Percentiles rank a stretch among this genome's conserved stretches.
Conservation (phyloP, 768 basidiomycete genomes). For the Tulasnella sp. region DNA sequence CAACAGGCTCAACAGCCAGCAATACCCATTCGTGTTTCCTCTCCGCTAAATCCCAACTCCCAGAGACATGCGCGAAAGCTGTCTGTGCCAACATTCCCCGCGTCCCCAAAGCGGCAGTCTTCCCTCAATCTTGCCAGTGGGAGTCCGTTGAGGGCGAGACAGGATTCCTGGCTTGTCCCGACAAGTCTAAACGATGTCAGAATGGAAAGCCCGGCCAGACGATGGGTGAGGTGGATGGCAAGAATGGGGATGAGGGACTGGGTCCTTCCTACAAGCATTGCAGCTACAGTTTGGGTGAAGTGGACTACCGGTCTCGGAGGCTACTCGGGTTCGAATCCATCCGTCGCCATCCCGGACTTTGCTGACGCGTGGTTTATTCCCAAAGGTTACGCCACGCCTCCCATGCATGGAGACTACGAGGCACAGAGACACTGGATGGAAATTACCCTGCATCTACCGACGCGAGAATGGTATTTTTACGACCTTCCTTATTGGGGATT, state of each 20-base stretch:
- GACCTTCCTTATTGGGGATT: constrained; percentile 89
- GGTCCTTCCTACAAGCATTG: constrained; percentile 52
- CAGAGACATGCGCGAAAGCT: constrained; percentile 3
- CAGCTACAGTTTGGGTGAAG: constrained; percentile 51
- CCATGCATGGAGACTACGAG: constrained; percentile 88
- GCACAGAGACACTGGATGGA: constrained; percentile 97
- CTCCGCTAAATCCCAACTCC: constrained; percentile 17
- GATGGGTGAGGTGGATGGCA: constrained; percentile 79
- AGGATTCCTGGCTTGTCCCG: neutral
- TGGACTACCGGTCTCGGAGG: constrained; percentile 64
- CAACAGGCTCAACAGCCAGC: neutral
- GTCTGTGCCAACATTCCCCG: constrained; percentile 11
- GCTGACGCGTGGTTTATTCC: neutral
- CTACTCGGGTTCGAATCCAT: constrained; percentile 61
- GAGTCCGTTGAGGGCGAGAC: neutral
- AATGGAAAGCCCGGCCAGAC: constrained; percentile 37
- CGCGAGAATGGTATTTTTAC: constrained; percentile 76
- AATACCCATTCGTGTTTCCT: constrained; percentile 4
- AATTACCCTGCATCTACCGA: constrained; percentile 67
- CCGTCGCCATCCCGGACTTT: neutral
- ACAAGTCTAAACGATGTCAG: constrained; percentile 3
- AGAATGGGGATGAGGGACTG: constrained; percentile 50
- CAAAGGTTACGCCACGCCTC: constrained; percentile 59
- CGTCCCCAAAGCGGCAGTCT: neutral
- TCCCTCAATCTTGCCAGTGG: neutral